These are phyloP conservation scores for Tranzscheliella williamsii DNA, from an alignment of 1,284 basidiomycete genomes.

Conservation along the genomic window DNA sequence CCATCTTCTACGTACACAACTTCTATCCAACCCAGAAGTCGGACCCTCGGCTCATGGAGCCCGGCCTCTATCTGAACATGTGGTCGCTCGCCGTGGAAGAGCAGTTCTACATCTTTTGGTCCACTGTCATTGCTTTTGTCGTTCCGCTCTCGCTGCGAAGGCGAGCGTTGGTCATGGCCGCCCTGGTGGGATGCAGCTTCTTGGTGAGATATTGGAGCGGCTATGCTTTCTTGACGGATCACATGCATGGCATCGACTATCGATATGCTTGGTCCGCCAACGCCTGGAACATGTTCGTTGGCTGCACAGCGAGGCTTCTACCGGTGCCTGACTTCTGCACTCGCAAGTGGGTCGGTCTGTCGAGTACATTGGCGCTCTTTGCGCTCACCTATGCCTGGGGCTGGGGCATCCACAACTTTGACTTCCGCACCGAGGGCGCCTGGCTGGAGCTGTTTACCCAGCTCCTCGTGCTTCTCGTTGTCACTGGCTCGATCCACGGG, in stretches of 20 bases:
- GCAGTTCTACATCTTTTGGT: constrained; percentile 41
- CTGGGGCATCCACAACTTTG: constrained; percentile 3
- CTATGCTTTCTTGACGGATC: constrained; percentile 8
- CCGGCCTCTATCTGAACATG: constrained; percentile 21
- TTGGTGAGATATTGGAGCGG: constrained; percentile 14
- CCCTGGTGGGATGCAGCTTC: constrained; percentile 9
- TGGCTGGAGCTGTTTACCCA: constrained; percentile 20
- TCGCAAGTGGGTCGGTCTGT: constrained; percentile 5
- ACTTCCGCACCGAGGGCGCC: constrained; percentile 17
- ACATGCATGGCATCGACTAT: constrained; percentile 22
- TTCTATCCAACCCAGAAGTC: constrained; percentile 2
- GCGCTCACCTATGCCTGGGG: constrained; percentile 14
- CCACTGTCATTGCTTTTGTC: constrained; percentile 19
- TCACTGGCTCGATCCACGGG: constrained; percentile 21
- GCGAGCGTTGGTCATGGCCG: constrained; percentile 8
- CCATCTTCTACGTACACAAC: constrained; percentile 26
- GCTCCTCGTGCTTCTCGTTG: constrained; percentile 5
- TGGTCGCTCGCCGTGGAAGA: constrained; percentile 38
- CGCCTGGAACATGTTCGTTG: constrained; percentile 30
- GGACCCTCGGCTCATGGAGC: constrained; percentile 15
- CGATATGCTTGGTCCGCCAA: constrained; percentile 22
- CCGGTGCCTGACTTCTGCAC: constrained; percentile 10
- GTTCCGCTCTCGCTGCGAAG: constrained; percentile 9
- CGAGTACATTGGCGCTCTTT: constrained; percentile 14
- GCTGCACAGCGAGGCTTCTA: constrained; percentile 15